Evolutionary conservation across 2,329 filamentous ascomycete genomes (phyloP).

Genomic region (Colletotrichum horii): DNA sequence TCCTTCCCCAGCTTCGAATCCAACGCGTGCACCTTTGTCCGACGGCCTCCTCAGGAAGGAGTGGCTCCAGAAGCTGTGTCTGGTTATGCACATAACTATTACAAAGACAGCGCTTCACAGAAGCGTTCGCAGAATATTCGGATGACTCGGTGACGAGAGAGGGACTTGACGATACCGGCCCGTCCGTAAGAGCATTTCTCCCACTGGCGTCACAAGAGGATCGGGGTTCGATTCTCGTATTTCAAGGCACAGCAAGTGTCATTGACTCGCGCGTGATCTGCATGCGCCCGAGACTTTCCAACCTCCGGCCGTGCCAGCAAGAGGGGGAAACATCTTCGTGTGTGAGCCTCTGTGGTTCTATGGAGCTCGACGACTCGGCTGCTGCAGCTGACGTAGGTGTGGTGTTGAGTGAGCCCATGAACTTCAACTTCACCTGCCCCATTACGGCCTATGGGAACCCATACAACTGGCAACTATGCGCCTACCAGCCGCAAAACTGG

Average conservation of each 20-base stretch:
- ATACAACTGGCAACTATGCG: background rate
- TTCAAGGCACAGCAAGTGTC: background rate
- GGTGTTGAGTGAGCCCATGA: background rate
- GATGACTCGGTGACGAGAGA: background rate
- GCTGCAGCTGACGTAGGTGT: background rate
- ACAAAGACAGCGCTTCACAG: background rate
- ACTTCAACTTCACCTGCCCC: background rate
- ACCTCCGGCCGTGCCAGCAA: background rate
- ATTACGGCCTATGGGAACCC: background rate
- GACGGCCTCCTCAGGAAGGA: background rate
- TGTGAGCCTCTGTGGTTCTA: background rate
- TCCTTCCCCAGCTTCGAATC: background rate
- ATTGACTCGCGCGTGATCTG: background rate
- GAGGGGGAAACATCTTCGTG: background rate
- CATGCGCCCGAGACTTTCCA: background rate
- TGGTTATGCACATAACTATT: background rate
- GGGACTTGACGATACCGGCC: background rate
- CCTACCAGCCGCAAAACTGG: background rate
- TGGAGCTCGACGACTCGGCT: background rate
- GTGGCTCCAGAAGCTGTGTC: background rate
- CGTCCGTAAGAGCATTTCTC: background rate
- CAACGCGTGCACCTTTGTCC: background rate
- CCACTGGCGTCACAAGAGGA: background rate
- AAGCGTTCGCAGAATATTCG: background rate
- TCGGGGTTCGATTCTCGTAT: background rate